Base-by-base conservation (phyloP, 1,284 basidiomycete species). In the Wallemia hederae region DNA sequence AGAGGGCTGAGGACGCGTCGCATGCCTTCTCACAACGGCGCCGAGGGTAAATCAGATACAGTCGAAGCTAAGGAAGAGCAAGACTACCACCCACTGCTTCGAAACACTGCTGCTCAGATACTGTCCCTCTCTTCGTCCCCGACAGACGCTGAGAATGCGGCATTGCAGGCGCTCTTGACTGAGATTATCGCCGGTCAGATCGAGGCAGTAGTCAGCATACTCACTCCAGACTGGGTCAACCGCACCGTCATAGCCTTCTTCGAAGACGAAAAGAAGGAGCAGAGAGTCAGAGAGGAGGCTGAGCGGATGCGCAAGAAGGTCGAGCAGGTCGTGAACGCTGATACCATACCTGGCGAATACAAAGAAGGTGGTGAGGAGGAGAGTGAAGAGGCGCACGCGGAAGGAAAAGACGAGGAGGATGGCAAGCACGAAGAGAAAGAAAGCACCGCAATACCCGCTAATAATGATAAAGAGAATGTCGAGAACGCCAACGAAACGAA, bases 221-320 rank as follows among this genome's bases (percentile, higher is more conserved):
- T 58, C 27, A 58, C 56, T 3, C 56, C 56, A 9, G 56, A 58
- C 25, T 58, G 56, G 56, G 56, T 58, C 25, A 58, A 58, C n/a
- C 56, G 14, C 25, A 58, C 56, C 19, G 56, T 58, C 11, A 28
- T 58, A 14, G 56, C 25, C 56, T 58, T 26, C 5, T 58, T 58
- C 24, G 56, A 58, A 28, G 56, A 28, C 56, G 56, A 58, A 24
- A 58, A 58, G n/a, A 58, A 58, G 56, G 56, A 58, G 25, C 25
- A 58, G 24, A 58, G 56, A 22, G 56, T 58, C 7, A 9, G 56
- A 9, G 56, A 58, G n/a, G 56, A 58, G 56, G 56, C 56, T 9
- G 56, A 27, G 17, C 24, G 27, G 19, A 58, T 58, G 56, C 14
- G 56, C 14, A 7, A 26, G 56, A 58, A 58, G 56, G 56, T 58